Base-by-base conservation (phyloP, 2,329 filamentous ascomycete genomes). In the Penicillium digitatum region DNA sequence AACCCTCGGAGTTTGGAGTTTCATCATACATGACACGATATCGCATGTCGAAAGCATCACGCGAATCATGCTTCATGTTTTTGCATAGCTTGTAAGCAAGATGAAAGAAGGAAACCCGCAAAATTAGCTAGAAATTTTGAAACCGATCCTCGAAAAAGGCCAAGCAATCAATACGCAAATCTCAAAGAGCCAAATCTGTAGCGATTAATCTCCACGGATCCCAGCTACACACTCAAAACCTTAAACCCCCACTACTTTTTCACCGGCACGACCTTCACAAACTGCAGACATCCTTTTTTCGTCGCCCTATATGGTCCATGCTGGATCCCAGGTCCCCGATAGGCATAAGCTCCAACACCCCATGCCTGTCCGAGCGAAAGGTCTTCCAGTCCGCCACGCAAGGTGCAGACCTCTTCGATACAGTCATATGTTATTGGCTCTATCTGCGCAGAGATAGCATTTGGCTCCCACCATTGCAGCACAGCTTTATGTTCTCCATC, bases 291-390 rank as follows among this genome's bases (percentile, higher is more conserved):
- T 4, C 73, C 73, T 5, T 65, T 46, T 31, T 66, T 61, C 26
- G 67, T 71, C 24, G 63, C 54, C 51, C 56, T 60, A 54, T 74
- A 75, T 12, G 72, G 74, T 0, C 74, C 74, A 64, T 75, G 72
- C 55, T 70, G 59, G 73, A 74, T 76, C 10, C 72, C 72, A 14
- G 73, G 72, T 46, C 71, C 66, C 20, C 73, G 68, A 58, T 75
- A 76, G 14, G 72, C 74, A 66, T 75, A 76, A 4, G 70, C 65
- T 35, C 73, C 72, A 45, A 68, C 65, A 12, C 65, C 55, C 69
- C 69, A 76, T 9, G 64, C 57, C 48, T 67, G 59, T 18, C 52
- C 57, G 9, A 73, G 62, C 16, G 62, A 64, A 37, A 64, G 59
- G 59, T 75, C 72, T 54, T 65, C 66, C 49, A 76, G 54, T 38